Conservation (phyloP, 148 eudicot species). For the Tetragonia tetragonoides region DNA sequence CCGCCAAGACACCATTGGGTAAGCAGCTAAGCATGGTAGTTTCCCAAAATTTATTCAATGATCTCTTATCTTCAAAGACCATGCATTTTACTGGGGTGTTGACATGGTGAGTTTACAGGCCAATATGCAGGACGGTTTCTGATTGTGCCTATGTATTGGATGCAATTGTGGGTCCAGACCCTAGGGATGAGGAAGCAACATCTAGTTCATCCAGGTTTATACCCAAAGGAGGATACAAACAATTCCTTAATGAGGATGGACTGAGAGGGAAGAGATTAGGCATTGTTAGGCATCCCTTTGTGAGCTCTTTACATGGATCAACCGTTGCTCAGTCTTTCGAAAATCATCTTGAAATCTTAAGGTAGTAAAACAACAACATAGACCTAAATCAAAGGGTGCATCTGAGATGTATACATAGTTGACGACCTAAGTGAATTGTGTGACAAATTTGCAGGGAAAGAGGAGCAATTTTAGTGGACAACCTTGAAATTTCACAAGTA, state of each 20-base stretch:
- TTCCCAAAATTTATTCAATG: too few relatives aligned
- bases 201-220: slow-evolving; percentile 44
- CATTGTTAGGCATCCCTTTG: slow-evolving; percentile 54
- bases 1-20: slow-evolving; percentile 73
- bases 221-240: slow-evolving; percentile 57
- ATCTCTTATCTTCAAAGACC: too few relatives aligned
- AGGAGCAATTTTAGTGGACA: slow-evolving; percentile 42
- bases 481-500: slow-evolving; percentile 37
- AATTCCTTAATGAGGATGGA: slow-evolving; percentile 47
- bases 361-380: slow-evolving; percentile 35
- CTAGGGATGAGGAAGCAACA: slow-evolving; percentile 53
- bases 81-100: too few relatives aligned
- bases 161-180: slow-evolving; percentile 55
- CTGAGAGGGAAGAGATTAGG: slow-evolving; percentile 60
- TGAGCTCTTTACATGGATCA: slow-evolving; percentile 35
- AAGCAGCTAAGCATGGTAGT: not conserved
- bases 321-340: slow-evolving; percentile 40
- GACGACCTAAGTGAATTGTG: not conserved
- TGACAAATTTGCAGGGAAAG: slow-evolving; percentile 25
- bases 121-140: slow-evolving; percentile 67
- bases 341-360: slow-evolving; percentile 45
- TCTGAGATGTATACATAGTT: not conserved
- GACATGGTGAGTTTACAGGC: slow-evolving; percentile 36
- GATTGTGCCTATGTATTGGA: slow-evolving; percentile 71
- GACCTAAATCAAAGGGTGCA: not conserved